Base-by-base conservation (phyloP, 768 basidiomycete genomes). In the Fomitopsis serialis region DNA sequence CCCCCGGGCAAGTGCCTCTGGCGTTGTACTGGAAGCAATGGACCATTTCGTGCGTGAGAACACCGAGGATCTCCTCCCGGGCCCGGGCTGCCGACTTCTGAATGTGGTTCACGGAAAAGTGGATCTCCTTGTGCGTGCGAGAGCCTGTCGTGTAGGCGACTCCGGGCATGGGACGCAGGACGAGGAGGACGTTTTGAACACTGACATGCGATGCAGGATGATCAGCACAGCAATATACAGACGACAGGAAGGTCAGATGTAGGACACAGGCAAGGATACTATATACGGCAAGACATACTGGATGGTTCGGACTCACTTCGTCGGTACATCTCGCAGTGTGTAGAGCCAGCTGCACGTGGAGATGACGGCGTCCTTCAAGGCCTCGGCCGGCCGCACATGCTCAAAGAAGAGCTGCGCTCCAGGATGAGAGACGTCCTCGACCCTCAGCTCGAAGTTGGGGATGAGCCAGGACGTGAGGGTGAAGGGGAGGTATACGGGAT, bases 11-110 rank as follows among this genome's bases (percentile, higher is more conserved):
- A 42, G 76, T 78, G 23, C 73, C 82, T 22, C 70, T 62, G 1
- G 76, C 86, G 59, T 87, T 76, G 67, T 82, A 79, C 62, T 91
- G 89, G 64, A 76, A 91, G 62, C 85, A 90, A 58, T 92, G 89
- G 6, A 89, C 88, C 63, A 86, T 76, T 68, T 92, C 87, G 63
- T 88, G 89, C 34, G 78, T 71, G 2, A 92, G 72, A 2, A 90
- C 87, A 3, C 89, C 89, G 40, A 70, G 58, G 46, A 90, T 83
- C 69, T 92, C 89, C 45, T 85, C 75, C 25, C 52, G 48, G 22
- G 68, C 68, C 62, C 50, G 79, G 74, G 37, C 74, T 70, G 53
- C 69, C 51, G 66, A 69, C 49, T 73, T 70, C 48, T 69, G 68
- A 66, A 91, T 75, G 67, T 90, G 80, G 45, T 83, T 74, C 22